These are phyloP conservation scores for Cladosporium sp. DNA, from an alignment of 2,329 filamentous ascomycete genomes.

Conservation along the genomic window DNA sequence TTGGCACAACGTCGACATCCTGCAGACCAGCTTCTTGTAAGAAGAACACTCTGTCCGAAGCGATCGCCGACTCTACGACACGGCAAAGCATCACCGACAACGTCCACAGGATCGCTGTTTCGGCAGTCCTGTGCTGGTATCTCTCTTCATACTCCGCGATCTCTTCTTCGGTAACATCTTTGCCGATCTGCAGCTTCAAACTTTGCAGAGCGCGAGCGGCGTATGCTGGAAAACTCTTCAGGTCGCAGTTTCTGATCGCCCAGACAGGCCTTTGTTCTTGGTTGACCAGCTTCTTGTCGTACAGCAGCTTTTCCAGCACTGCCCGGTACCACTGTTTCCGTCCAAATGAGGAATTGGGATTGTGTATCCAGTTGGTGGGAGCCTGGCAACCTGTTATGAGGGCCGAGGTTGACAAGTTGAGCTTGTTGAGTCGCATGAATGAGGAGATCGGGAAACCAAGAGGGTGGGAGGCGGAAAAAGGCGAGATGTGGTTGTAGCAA, in stretches of 20 bases:
- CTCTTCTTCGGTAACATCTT: slow-evolving; percentile 17
- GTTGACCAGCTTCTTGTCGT: slow-evolving; percentile 19
- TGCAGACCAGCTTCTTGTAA: slow-evolving; percentile 10
- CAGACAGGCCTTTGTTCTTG: slow-evolving; percentile 18
- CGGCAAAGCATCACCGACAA: slow-evolving; percentile 22
- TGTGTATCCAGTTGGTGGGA: slow-evolving; percentile 23
- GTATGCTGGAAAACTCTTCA: slow-evolving; percentile 15
- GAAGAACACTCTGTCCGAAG: slow-evolving; percentile 20
- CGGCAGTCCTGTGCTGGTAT: slow-evolving; percentile 8
- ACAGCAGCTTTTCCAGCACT: slow-evolving; percentile 20
- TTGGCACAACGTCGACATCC: slow-evolving; percentile 9
- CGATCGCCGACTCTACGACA: slow-evolving; percentile 21
- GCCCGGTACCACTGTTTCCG: slow-evolving; percentile 22
- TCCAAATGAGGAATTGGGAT: slow-evolving; percentile 19
- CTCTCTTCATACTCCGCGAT: slow-evolving; percentile 18
- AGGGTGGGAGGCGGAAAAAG: slow-evolving; percentile 7
- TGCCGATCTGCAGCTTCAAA: slow-evolving; percentile 10
- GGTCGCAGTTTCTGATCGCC: slow-evolving; percentile 21
- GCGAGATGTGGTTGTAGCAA: slow-evolving; percentile 22
- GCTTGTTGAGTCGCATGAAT: slow-evolving; percentile 20
- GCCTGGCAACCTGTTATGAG: slow-evolving; percentile 23
- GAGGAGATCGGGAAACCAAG: slow-evolving; percentile 21
- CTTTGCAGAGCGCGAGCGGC: slow-evolving; percentile 16
- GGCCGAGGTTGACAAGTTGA: slow-evolving; percentile 20
- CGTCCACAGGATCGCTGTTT: slow-evolving; percentile 22